A percentile compares a stretch with the other conserved stretches of the same genome.
These are phyloP conservation scores for Mortierella sp. DNA, from an alignment of 371 early-diverging fungal genomes.

Conservation along the genomic window DNA sequence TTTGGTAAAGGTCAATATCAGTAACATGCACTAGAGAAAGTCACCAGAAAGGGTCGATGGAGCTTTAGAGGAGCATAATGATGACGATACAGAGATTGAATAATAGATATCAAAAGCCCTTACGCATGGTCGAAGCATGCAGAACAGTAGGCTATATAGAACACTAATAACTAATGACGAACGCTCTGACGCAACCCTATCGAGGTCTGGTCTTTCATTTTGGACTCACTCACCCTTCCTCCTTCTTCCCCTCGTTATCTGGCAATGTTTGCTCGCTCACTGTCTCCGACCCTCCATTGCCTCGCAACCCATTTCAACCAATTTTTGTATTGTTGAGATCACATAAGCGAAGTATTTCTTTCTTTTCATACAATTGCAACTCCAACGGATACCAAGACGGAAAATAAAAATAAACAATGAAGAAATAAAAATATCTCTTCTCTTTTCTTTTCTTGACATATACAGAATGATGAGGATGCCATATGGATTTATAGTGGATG, in stretches of 20 bases:
- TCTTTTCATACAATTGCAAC: background rate
- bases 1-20: background rate
- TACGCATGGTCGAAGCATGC: too few species aligned
- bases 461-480: too few species aligned
- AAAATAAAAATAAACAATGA: background rate
- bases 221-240: background rate
- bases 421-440: background rate
- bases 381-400: background rate
- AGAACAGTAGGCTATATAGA: background rate
- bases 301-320: background rate
- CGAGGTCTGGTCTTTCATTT: background rate
- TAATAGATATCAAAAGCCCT: too few species aligned
- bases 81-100: background rate
- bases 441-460: background rate
- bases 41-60: background rate
- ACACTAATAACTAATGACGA: background rate
- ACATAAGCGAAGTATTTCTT: background rate
- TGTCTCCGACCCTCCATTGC: background rate
- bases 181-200: background rate
- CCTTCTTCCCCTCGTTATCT: constrained; percentile 1
- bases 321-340: background rate
- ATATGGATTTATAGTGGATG: background rate
- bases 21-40: background rate
- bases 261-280: background rate
- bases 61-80: background rate